Evolutionary conservation across 1,139 yeast species (phyloP), one percentile per base, ranked within the genome.

Genomic region (Tardiomyces blankii): DNA sequence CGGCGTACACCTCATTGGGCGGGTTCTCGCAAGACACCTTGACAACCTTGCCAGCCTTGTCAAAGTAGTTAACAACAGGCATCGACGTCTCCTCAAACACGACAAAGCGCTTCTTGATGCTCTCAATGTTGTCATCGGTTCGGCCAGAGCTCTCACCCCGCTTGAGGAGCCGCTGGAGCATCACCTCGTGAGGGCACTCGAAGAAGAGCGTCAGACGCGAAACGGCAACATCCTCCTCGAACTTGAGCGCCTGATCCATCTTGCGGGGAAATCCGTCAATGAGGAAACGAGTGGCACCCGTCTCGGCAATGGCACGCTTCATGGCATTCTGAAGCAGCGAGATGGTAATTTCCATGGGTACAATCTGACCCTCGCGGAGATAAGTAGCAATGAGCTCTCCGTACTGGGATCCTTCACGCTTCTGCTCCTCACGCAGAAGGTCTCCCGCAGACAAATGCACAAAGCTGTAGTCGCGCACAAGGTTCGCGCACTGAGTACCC

Each of bases 231-330:
- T 79, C 73, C 46, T 83, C 77, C 67, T 91, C 98, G 63, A 91
- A 91, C 32, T 91, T 84, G 43, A 84, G 52, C 0, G 97, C 97
- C 69, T 91, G 98, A 67, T 91, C 98, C 96, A 91, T 89, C 64
- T 89, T 87, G 63, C 98, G 77, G 39, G 98, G 98, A 76, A 91
- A 91, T 1, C 98, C 98, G 64, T 91, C 98, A 47, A 91, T 78
- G 58, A 91, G 69, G 63, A 89, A 91, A 52, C 73, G 72, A 23
- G 39, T 28, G 25, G 68, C 66, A 48, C 73, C 73, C 1, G 94
- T 95, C 33, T 69, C 60, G 14, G 63, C 58, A 43, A 64, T 56
- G 44, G 74, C 69, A 35, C 75, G 81, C 44, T 69, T 61, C 66
- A 91, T 88, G 12, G 96, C 95, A 52, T 82, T 81, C 57, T 82